Conservation (phyloP, 2,329 filamentous ascomycete genomes). For the Fusarium begoniae region DNA sequence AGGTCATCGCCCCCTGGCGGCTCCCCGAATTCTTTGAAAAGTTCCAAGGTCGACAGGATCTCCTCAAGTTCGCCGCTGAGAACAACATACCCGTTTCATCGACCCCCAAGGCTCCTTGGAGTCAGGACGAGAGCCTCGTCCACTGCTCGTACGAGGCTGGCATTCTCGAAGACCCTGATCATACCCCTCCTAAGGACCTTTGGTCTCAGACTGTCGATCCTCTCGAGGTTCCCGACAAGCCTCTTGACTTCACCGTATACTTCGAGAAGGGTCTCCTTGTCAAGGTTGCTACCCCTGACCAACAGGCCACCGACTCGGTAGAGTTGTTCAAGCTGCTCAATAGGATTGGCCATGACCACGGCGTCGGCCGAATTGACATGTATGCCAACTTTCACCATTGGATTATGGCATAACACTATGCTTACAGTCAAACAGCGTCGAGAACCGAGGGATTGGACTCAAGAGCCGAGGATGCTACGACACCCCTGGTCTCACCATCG, state of each 20-base stretch:
- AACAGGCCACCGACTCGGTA: constrained; percentile 69
- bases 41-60: constrained; percentile 57
- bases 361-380: constrained; percentile 71
- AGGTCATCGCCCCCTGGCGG: constrained; percentile 80
- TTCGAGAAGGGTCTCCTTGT: constrained; percentile 74
- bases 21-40: constrained; percentile 74
- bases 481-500: constrained; percentile 30
- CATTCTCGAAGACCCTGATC: constrained; percentile 59
- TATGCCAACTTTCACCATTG: neutral
- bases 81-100: constrained; percentile 76
- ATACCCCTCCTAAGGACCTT: constrained; percentile 72
- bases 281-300: constrained; percentile 66
- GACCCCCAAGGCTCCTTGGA: constrained; percentile 77
- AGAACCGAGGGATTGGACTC: constrained; percentile 53
- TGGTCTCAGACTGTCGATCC: constrained; percentile 74
- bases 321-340: constrained; percentile 73
- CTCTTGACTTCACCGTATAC: constrained; percentile 70
- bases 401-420: neutral
- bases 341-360: constrained; percentile 69
- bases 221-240: constrained; percentile 69
- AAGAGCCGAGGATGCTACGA: constrained; percentile 53
- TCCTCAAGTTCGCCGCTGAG: constrained; percentile 67
- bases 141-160: constrained; percentile 31
- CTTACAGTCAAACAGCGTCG: constrained; percentile 45
- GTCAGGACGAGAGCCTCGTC: constrained; percentile 54